Evolutionary conservation across 2,329 filamentous ascomycete species (phyloP).

Genomic region (Ceratocystis variospora): DNA sequence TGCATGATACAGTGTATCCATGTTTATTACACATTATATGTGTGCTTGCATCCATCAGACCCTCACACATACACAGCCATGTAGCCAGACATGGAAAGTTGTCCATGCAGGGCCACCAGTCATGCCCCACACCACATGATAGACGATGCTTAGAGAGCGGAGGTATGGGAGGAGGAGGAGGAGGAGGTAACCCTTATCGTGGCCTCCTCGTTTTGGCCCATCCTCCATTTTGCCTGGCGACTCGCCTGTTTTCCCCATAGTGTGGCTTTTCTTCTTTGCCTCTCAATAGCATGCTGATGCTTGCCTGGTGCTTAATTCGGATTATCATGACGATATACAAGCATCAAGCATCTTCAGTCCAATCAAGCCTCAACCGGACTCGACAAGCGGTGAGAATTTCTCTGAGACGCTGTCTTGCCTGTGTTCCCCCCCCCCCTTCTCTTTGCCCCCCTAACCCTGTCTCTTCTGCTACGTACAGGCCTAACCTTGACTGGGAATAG

Average conservation of each 20-base stretch:
- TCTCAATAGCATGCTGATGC: no score
- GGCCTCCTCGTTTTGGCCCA: no score
- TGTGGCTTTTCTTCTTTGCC: no score
- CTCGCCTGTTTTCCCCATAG: no score
- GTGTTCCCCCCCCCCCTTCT: neutral
- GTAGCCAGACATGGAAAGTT: neutral
- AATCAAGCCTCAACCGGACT: neutral
- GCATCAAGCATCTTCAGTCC: no score
- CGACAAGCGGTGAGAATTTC: slow-evolving; percentile 5
- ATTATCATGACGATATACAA: no score
- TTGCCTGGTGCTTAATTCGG: no score
- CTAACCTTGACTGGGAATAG: neutral
- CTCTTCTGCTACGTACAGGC: neutral
- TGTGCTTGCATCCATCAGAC: neutral
- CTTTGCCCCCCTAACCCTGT: neutral
- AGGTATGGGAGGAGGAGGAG: no score
- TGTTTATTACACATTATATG: neutral
- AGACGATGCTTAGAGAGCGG: neutral
- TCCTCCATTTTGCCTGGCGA: no score
- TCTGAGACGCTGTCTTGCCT: neutral
- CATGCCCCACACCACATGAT: neutral
- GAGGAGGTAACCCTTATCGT: no score
- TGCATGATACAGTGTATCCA: neutral
- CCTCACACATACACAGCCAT: neutral
- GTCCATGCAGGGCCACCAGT: slow-evolving; percentile 1